Percentiles rank a stretch among this genome's conserved stretches.
Conservation (phyloP, 106 monocot genomes). For the Cymbidium sinense region DNA sequence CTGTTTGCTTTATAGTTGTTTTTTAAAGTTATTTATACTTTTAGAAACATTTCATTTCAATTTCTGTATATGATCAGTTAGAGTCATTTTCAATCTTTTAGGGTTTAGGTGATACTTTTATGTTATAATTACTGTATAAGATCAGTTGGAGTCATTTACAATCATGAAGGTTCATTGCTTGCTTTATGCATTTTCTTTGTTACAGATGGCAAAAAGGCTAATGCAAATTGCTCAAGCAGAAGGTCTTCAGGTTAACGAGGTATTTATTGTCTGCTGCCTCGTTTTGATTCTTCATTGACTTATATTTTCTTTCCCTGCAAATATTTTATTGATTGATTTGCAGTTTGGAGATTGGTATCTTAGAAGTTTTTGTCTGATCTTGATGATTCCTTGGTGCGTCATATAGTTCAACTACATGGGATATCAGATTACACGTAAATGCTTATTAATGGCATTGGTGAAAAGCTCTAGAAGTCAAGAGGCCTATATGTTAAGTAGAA, state of each 20-base stretch:
- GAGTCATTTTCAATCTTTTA: not conserved
- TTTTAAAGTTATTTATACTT: not conserved
- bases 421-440: not conserved
- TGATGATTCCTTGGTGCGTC: not conserved
- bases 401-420: not conserved
- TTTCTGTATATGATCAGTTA: not conserved
- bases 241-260: slow-evolving; percentile 88
- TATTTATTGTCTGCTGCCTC: slow-evolving; percentile 24
- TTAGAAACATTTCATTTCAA: not conserved
- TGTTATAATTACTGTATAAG: not conserved
- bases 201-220: slow-evolving; percentile 90
- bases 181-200: not conserved
- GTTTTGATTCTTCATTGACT: not conserved
- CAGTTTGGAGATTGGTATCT: not conserved
- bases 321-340: not conserved
- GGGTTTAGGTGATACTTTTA: too few relatives aligned
- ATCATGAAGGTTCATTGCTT: not conserved
- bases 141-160: not conserved
- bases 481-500: not conserved
- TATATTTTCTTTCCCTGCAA: not conserved
- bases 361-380: not conserved
- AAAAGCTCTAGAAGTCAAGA: not conserved
- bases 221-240: slow-evolving; percentile 74
- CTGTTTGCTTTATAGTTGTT: not conserved
- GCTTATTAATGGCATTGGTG: not conserved